phyloP scores from a whole-genome alignment of 73 alveolate genomes.

The Paramecium primaurelia region DNA sequence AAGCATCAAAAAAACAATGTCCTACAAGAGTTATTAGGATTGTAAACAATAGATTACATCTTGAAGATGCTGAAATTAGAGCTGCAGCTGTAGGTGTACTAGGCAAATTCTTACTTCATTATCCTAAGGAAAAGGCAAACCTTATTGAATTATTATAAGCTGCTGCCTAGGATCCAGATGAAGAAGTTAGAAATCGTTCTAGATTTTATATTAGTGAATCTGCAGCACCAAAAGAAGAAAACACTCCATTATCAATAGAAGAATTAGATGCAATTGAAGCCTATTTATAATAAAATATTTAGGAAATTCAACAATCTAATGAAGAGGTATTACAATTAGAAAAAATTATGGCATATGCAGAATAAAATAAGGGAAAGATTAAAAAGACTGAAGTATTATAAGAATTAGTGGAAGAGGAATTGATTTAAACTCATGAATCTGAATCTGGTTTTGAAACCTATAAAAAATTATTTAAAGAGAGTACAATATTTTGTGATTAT shows the following conservation, averaged over 20 bases:
- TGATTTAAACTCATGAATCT: background rate
- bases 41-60: conserved; percentile 52
- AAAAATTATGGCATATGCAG: conserved; percentile 38
- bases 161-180: conserved; percentile 59
- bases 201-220: background rate
- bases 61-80: conserved; percentile 58
- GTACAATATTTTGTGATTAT: conserved; percentile 20
- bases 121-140: background rate
- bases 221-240: conserved; percentile 16
- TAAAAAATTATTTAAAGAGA: background rate
- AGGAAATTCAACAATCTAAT: conserved; percentile 17
- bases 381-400: background rate
- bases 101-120: background rate
- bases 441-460: conserved; percentile 14
- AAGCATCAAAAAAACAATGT: conserved; percentile 30
- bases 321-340: conserved; percentile 13
- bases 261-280: conserved; percentile 53
- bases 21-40: conserved; percentile 51
- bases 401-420: conserved; percentile 35
- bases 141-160: background rate
- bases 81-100: conserved; percentile 62
- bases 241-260: background rate
- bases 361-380: conserved; percentile 15
- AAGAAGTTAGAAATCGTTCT: conserved; percentile 60
- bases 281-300: background rate